Conservation (phyloP, 305 asterid genomes). For the Solanum chacoense region DNA sequence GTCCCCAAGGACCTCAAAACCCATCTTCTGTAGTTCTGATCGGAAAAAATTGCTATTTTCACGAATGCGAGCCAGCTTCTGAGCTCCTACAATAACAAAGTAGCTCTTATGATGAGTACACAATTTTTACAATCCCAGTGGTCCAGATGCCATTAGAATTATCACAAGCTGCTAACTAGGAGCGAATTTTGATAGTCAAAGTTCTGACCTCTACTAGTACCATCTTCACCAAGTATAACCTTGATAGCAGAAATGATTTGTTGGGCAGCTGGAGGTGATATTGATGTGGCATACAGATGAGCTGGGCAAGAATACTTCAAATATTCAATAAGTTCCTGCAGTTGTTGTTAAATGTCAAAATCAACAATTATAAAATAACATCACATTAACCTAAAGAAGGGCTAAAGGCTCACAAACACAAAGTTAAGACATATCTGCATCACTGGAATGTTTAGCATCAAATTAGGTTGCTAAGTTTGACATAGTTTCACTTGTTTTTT, state of each 20-base stretch:
- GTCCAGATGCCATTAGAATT: background rate
- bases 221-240: conserved; percentile 98
- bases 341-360: background rate
- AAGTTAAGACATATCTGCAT: background rate
- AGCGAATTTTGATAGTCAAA: background rate
- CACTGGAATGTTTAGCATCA: background rate
- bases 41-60: conserved; percentile 94
- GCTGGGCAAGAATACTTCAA: conserved; percentile 88
- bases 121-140: background rate
- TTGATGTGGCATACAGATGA: conserved; percentile 92
- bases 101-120: conserved; percentile 3
- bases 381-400: background rate
- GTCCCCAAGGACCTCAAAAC: conserved; percentile 97
- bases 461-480: background rate
- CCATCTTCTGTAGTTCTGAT: conserved; percentile 93
- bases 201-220: conserved; percentile 78
- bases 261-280: conserved; percentile 97
- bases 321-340: conserved; percentile 79
- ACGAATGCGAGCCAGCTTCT: conserved; percentile 72
- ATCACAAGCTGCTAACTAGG: background rate
- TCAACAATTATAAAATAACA: conserved; percentile 2
- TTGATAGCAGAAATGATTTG: conserved; percentile 84
- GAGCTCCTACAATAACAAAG: conserved; percentile 58
- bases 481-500: background rate
- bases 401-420: background rate